Evolutionary conservation across 2,329 filamentous ascomycete genomes (phyloP).

Genomic region (Botrytis byssoidea): DNA sequence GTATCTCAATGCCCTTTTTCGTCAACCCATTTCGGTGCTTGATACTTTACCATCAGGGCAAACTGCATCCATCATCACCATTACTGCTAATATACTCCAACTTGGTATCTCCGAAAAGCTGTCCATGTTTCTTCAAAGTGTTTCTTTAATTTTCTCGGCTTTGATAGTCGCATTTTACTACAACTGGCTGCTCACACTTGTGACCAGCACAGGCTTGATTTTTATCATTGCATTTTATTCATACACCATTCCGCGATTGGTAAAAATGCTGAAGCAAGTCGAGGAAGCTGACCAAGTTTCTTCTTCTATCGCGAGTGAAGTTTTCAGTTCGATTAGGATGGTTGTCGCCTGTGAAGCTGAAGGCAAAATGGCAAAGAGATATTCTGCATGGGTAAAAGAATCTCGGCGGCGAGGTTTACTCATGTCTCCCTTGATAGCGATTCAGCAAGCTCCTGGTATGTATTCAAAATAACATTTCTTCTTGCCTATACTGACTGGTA

Average conservation of each 20-base stretch:
- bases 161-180: slow-evolving; percentile 54
- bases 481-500: not conserved
- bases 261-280: slow-evolving; percentile 51
- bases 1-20: slow-evolving; percentile 63
- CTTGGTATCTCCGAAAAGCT: slow-evolving; percentile 62
- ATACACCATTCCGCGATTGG: slow-evolving; percentile 54
- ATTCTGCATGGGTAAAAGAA: slow-evolving; percentile 53
- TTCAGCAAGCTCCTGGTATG: slow-evolving; percentile 49
- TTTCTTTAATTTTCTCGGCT: slow-evolving; percentile 52
- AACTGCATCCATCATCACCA: slow-evolving; percentile 62
- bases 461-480: not conserved
- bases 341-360: slow-evolving; percentile 63
- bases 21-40: slow-evolving; percentile 64
- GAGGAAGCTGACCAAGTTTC: slow-evolving; percentile 54
- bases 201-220: slow-evolving; percentile 54
- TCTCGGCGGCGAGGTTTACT: slow-evolving; percentile 42
- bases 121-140: slow-evolving; percentile 55
- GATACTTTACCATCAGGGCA: slow-evolving; percentile 63
- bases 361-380: slow-evolving; percentile 51
- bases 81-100: slow-evolving; percentile 62
- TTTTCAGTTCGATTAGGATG: slow-evolving; percentile 59
- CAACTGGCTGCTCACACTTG: slow-evolving; percentile 58
- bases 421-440: slow-evolving; percentile 33
- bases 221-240: slow-evolving; percentile 53
- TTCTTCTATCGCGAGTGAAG: slow-evolving; percentile 59